These are phyloP conservation scores for Gentiana dahurica DNA, from an alignment of 257 asterid genomes.

Conservation along the genomic window DNA sequence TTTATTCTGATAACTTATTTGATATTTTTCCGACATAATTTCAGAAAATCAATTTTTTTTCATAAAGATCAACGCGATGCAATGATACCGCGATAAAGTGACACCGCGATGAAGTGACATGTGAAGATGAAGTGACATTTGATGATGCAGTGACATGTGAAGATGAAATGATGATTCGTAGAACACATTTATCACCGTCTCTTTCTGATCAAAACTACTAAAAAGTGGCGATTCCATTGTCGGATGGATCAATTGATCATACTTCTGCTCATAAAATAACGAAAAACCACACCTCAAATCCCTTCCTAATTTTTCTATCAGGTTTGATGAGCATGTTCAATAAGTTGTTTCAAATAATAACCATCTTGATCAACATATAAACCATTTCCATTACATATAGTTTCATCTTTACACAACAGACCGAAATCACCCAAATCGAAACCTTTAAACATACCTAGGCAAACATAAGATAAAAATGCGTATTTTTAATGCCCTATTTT, in stretches of 20 bases:
- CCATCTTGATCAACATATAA: constrained; percentile 15
- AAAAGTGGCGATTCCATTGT: constrained; percentile 85
- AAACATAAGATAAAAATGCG: constrained; percentile 62
- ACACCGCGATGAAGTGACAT: no score
- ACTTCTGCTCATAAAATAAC: constrained; percentile 67
- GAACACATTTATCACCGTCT: constrained; percentile 57
- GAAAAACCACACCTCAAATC: constrained; percentile 64
- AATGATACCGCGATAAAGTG: no score
- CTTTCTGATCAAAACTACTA: constrained; percentile 61
- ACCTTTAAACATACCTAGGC: constrained; percentile 62
- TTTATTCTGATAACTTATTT: no score
- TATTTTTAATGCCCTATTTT: constrained; percentile 59
- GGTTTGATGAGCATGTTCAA: constrained; percentile 67
- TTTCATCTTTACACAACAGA: constrained; percentile 21
- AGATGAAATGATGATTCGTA: constrained; percentile 63
- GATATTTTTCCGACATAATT: no score
- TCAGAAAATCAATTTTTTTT: no score
- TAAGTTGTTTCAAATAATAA: constrained; percentile 35
- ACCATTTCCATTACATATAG: constrained; percentile 27
- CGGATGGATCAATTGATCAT: constrained; percentile 77
- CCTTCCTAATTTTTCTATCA: constrained; percentile 64
- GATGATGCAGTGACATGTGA: no score
- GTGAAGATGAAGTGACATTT: no score
- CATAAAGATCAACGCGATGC: no score
- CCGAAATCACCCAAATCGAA: constrained; percentile 65